Percentiles rank a stretch among this genome's conserved stretches.
phyloP scores from a whole-genome alignment of 1,284 basidiomycete genomes.

The Ustanciosporium gigantosporum region DNA sequence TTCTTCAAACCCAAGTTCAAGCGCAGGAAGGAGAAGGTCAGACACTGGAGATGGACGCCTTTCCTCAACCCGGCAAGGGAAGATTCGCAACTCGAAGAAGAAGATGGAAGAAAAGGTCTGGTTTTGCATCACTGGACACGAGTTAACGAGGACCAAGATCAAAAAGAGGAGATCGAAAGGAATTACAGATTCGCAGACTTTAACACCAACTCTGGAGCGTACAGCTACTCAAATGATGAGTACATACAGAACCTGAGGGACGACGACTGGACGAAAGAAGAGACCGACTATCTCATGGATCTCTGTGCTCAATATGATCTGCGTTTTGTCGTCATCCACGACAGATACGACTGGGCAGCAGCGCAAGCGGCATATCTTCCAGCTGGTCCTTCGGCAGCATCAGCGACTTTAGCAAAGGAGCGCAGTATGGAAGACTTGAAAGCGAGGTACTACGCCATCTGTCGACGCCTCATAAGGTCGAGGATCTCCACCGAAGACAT shows the following conservation, averaged over 20 bases:
- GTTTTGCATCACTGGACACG: slow-evolving; percentile 54
- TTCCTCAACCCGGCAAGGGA: slow-evolving; percentile 52
- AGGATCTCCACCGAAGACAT: slow-evolving; percentile 63
- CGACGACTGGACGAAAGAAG: slow-evolving; percentile 85
- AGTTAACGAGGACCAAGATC: neutral
- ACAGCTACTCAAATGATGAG: slow-evolving; percentile 87
- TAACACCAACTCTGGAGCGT: slow-evolving; percentile 72
- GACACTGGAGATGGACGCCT: slow-evolving; percentile 47
- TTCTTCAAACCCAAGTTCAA: slow-evolving; percentile 78
- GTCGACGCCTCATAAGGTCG: slow-evolving; percentile 81
- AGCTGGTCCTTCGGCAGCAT: neutral
- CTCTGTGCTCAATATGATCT: slow-evolving; percentile 81
- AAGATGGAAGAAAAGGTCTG: slow-evolving; percentile 20
- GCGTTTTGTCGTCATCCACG: slow-evolving; percentile 86
- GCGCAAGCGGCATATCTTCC: slow-evolving; percentile 15
- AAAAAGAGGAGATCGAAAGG: slow-evolving; percentile 12
- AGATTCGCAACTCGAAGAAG: slow-evolving; percentile 40
- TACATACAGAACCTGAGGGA: slow-evolving; percentile 82
- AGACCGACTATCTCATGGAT: slow-evolving; percentile 89
- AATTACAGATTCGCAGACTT: slow-evolving; percentile 75
- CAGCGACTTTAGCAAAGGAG: slow-evolving; percentile 11
- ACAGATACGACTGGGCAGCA: slow-evolving; percentile 75
- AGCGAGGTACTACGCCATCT: slow-evolving; percentile 89
- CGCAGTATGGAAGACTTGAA: slow-evolving; percentile 76
- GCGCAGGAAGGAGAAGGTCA: slow-evolving; percentile 71